A percentile compares a stretch with the other conserved stretches of the same genome.
These are phyloP conservation scores for Clarireedia sp. DNA, from an alignment of 2,329 filamentous ascomycete genomes.

Conservation along the genomic window DNA sequence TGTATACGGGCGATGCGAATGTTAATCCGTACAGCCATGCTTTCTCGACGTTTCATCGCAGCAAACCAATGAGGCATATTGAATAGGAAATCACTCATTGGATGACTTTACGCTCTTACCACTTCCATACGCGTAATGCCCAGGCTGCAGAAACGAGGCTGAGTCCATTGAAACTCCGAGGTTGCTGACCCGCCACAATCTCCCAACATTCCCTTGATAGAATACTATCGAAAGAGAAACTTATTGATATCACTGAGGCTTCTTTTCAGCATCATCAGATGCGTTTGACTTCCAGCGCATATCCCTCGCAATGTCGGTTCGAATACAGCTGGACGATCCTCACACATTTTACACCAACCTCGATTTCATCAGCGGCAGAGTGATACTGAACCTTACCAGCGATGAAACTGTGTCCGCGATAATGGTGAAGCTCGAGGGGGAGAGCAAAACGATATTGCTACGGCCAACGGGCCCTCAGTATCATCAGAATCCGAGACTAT, in stretches of 20 bases:
- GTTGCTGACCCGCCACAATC: neutral
- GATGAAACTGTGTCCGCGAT: conserved; percentile 65
- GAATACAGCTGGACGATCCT: conserved; percentile 57
- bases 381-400: conserved; percentile 51
- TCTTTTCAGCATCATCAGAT: too few species aligned
- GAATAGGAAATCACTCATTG: too few species aligned
- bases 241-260: too few species aligned
- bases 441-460: conserved; percentile 54
- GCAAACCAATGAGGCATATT: too few species aligned
- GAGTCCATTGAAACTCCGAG: conserved; percentile 1
- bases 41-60: too few species aligned
- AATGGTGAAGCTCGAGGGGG: conserved; percentile 76
- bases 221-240: neutral
- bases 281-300: neutral
- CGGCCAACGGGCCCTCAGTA: conserved; percentile 15
- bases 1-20: too few species aligned
- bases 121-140: neutral
- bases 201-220: neutral
- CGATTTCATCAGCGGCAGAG: conserved; percentile 59
- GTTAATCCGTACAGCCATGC: too few species aligned
- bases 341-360: conserved; percentile 74
- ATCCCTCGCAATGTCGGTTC: conserved; percentile 49
- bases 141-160: conserved; percentile 5
- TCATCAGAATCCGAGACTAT: conserved; percentile 12
- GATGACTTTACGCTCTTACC: too few species aligned